Percentiles rank a stretch among this genome's conserved stretches.
Evolutionary conservation across 352 stramenopile species (phyloP).

Genomic region (Phytophthora citricola): DNA sequence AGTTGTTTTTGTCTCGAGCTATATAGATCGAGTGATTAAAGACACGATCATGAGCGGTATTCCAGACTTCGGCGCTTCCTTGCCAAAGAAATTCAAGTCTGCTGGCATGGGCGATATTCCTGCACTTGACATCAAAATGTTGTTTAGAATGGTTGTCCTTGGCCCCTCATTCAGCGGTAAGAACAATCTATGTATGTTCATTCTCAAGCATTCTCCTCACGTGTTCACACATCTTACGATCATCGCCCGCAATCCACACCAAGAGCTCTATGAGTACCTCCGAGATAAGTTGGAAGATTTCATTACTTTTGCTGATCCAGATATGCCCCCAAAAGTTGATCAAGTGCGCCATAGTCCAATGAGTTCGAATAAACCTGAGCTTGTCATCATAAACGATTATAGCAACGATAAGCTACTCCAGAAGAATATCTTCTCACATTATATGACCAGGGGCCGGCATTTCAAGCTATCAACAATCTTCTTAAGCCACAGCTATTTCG

Average conservation of each 20-base stretch:
- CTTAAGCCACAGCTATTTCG: conserved; percentile 10
- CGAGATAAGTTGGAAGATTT: conserved; percentile 11
- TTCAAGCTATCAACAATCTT: conserved; percentile 11
- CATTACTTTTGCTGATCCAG: conserved; percentile 9
- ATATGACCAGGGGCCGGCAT: neutral
- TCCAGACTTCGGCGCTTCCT: conserved; percentile 4
- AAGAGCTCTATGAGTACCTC: conserved; percentile 8
- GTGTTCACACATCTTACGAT: conserved; percentile 17
- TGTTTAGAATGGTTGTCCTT: conserved; percentile 12
- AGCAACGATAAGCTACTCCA: conserved; percentile 17
- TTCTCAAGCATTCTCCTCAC: conserved; percentile 15
- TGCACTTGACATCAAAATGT: neutral
- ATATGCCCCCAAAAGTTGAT: conserved; percentile 3
- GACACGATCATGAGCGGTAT: conserved; percentile 8
- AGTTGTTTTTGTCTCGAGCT: conserved; percentile 1
- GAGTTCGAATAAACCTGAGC: conserved; percentile 14
- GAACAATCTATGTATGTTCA: conserved; percentile 10
- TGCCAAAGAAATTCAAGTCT: conserved; percentile 9
- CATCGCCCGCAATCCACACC: conserved; percentile 10
- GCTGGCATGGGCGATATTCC: conserved; percentile 1
- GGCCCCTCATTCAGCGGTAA: conserved; percentile 5
- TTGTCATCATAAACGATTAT: conserved; percentile 29
- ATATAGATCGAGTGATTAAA: conserved; percentile 9
- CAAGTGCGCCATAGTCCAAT: conserved; percentile 3
- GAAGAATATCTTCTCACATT: conserved; percentile 8